phyloP scores from a whole-genome alignment of 1,284 basidiomycete genomes.

The Bondarzewia mesenterica region DNA sequence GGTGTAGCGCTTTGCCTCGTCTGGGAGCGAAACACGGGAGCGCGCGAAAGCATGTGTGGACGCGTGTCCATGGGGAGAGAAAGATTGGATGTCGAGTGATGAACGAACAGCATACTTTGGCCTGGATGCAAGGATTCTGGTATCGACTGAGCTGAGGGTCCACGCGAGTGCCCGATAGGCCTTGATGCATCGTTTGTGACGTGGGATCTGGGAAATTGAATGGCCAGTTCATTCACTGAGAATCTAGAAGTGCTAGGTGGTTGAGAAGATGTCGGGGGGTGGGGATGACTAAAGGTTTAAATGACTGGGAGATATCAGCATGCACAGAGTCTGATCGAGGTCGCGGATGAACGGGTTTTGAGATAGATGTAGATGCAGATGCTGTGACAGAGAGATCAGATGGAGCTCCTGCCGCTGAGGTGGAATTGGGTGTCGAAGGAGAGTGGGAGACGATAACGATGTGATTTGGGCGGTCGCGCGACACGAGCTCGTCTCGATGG shows the following conservation, averaged over 20 bases:
- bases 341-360: too few relatives aligned
- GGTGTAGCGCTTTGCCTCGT: slow-evolving; percentile 66
- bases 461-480: neutral
- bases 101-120: neutral
- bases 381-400: too few relatives aligned
- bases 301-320: too few relatives aligned
- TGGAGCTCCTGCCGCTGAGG: too few relatives aligned
- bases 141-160: neutral
- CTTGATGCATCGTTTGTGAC: neutral
- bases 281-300: neutral
- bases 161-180: neutral
- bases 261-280: neutral
- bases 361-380: too few relatives aligned
- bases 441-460: slow-evolving; percentile 1
- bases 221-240: neutral
- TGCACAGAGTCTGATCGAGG: too few relatives aligned
- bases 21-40: slow-evolving; percentile 61
- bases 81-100: neutral
- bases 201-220: neutral
- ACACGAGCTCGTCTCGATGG: too few relatives aligned
- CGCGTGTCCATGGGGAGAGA: neutral
- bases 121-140: neutral
- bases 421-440: neutral
- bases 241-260: neutral
- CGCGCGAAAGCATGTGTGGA: slow-evolving; percentile 16